Conservation (phyloP, 1,284 basidiomycete species). For the Lentinula novae-zelandiae region DNA sequence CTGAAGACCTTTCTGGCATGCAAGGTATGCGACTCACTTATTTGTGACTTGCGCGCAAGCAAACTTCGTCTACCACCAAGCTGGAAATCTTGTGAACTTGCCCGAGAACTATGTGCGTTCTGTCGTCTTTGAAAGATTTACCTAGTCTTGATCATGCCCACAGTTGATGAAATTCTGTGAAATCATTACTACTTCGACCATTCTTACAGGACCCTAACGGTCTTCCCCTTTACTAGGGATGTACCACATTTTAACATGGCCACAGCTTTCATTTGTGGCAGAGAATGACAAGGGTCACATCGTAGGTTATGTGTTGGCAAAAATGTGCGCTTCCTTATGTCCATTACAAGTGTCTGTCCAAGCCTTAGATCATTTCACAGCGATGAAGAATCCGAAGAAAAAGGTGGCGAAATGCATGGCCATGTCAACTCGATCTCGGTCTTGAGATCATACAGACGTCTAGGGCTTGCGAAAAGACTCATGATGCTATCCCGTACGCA, state of each 20-base stretch:
- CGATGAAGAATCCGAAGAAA: conserved; percentile 58
- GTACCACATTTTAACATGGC: conserved; percentile 90
- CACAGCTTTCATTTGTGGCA: conserved; percentile 10
- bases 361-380: conserved; percentile 17
- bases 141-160: background rate
- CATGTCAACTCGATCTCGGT: conserved; percentile 94
- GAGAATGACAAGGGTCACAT: conserved; percentile 10
- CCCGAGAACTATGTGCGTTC: conserved; percentile 74
- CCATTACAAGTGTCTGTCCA: background rate
- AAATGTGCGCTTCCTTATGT: conserved; percentile 60
- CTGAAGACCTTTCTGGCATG: conserved; percentile 77
- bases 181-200: background rate
- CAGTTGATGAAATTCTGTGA: conserved; percentile 73
- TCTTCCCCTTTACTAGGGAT: conserved; percentile 55
- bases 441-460: conserved; percentile 76
- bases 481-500: conserved; percentile 83
- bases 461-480: conserved; percentile 86
- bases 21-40: conserved; percentile 31
- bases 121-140: too few species aligned
- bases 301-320: conserved; percentile 11
- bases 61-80: conserved; percentile 15
- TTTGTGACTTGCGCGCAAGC: background rate
- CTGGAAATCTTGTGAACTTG: conserved; percentile 78
- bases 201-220: background rate
- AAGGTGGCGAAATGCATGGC: conserved; percentile 63